Conservation (phyloP, 768 basidiomycete genomes). For the Dendrothele bispora region DNA sequence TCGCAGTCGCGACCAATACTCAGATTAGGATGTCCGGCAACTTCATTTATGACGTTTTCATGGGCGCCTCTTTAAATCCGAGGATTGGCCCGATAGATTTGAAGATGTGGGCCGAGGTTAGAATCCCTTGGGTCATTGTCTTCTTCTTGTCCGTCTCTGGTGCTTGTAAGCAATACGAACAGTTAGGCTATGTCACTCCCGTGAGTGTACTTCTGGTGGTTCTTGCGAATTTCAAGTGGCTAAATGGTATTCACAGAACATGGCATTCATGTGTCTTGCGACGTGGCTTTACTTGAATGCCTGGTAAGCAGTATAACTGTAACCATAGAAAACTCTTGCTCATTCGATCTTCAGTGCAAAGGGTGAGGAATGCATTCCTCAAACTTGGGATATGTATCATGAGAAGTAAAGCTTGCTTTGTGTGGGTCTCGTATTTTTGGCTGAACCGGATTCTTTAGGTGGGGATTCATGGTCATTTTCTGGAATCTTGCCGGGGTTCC, state of each 20-base stretch:
- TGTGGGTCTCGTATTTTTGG: neutral
- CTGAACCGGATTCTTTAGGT: constrained; percentile 35
- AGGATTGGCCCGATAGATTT: constrained; percentile 88
- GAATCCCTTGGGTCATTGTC: constrained; percentile 95
- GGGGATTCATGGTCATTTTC: constrained; percentile 98
- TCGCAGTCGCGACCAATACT: constrained; percentile 73
- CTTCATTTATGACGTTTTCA: constrained; percentile 93
- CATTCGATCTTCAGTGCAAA: constrained; percentile 56
- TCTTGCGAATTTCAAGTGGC: neutral
- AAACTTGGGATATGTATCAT: constrained; percentile 99
- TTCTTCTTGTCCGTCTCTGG: constrained; percentile 93
- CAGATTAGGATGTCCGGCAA: constrained; percentile 94
- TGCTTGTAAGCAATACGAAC: constrained; percentile 93
- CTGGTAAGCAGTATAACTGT: constrained; percentile 49
- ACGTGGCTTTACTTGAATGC: constrained; percentile 97
- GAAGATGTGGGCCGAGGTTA: constrained; percentile 98
- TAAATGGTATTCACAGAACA: constrained; percentile 58
- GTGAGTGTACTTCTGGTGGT: constrained; percentile 43
- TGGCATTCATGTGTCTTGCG: constrained; percentile 94
- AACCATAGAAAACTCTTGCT: neutral
- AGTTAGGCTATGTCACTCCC: constrained; percentile 87
- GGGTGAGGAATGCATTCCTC: constrained; percentile 92
- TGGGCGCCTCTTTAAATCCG: constrained; percentile 95
- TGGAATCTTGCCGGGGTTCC: constrained; percentile 96
- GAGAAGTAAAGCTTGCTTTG: constrained; percentile 67